phyloP scores from a whole-genome alignment of 2,329 filamentous ascomycete genomes.

The Colletotrichum salicis region DNA sequence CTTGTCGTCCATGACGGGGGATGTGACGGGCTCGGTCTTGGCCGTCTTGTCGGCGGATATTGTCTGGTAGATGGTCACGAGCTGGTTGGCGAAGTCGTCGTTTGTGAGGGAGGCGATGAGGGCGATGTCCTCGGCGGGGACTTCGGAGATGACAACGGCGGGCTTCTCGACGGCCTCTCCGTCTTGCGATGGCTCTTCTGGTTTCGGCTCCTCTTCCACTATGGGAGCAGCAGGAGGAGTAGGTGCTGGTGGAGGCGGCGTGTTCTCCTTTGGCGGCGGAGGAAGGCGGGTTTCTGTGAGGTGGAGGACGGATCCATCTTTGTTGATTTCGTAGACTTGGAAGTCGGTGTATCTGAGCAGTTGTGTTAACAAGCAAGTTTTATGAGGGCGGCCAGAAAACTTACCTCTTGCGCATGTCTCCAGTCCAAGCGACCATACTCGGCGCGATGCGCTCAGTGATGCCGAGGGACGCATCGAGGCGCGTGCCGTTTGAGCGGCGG shows the following conservation, averaged over 20 bases:
- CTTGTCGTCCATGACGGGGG: constrained; percentile 57
- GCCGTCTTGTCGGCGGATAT: constrained; percentile 44
- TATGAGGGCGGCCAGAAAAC: background rate
- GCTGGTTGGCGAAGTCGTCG: constrained; percentile 50
- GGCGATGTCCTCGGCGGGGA: constrained; percentile 46
- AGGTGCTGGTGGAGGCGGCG: constrained; percentile 17
- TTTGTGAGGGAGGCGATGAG: constrained; percentile 53
- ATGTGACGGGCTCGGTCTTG: constrained; percentile 48
- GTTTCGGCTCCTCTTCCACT: constrained; percentile 35
- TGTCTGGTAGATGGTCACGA: constrained; percentile 54
- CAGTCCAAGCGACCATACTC: constrained; percentile 35
- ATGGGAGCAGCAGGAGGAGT: background rate
- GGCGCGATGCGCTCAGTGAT: constrained; percentile 37
- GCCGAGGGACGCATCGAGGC: constrained; percentile 33
- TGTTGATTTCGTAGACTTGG: constrained; percentile 87
- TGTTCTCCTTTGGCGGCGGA: constrained; percentile 27
- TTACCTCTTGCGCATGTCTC: constrained; percentile 37
- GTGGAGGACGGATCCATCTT: constrained; percentile 80
- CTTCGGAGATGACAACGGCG: constrained; percentile 27
- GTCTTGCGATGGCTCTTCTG: constrained; percentile 24
- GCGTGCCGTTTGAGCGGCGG: constrained; percentile 30
- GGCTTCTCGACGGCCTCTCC: constrained; percentile 43
- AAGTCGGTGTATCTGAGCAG: constrained; percentile 83
- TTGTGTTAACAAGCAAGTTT: too few species aligned
- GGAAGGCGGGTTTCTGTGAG: constrained; percentile 53